Base-by-base conservation (phyloP, 2,329 filamentous ascomycete species). In the Epichloe brachyelytri region DNA sequence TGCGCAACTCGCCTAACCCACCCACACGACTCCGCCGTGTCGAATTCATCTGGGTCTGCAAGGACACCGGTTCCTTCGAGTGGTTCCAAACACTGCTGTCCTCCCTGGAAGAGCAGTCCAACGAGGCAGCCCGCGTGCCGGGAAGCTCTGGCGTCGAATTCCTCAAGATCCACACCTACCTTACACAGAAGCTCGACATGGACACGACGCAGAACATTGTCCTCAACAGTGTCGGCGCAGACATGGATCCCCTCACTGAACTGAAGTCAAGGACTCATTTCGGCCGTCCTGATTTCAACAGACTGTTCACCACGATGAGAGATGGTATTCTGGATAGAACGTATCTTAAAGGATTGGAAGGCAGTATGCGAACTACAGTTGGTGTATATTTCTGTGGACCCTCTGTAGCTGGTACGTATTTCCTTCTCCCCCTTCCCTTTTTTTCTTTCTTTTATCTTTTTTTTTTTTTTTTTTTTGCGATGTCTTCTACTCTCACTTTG, bases 31-130 rank as follows among this genome's bases (percentile, higher is more conserved):
- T 98, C 45, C 86, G 89, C 53, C 85, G 93, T 66, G 91, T 98
- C 34, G 93, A 98, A 68, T 98, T 98, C 70, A 94, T 98, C 73
- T 98, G 93, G 93, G 85, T 97, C 48, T 96, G 91, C 78, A 93
- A 87, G 67, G 90, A 96, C 63, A 95, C 90, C 0, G 86, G 80
- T 36, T 95, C 90, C 0, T 98, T 98, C 63, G 93, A 97, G 71
- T 98, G 93, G 93, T 97, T 98, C 75, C 93, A 98, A 66, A 89
- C 86, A 1, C 81, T 98, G 1, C 79, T 98, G 15, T 87, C 86
- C 0, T 94, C 88, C 0, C 84, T 98, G 20, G 93, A 98, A 69
- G 77, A 83, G 37, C 93, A 98, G 65, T 90, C 85, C 47, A 76
- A 80, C 53, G 78, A 83, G 60, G 82, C 81, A 4, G 82, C 83